Conservation (phyloP, 2,329 filamentous ascomycete species). For the Monilinia laxa region DNA sequence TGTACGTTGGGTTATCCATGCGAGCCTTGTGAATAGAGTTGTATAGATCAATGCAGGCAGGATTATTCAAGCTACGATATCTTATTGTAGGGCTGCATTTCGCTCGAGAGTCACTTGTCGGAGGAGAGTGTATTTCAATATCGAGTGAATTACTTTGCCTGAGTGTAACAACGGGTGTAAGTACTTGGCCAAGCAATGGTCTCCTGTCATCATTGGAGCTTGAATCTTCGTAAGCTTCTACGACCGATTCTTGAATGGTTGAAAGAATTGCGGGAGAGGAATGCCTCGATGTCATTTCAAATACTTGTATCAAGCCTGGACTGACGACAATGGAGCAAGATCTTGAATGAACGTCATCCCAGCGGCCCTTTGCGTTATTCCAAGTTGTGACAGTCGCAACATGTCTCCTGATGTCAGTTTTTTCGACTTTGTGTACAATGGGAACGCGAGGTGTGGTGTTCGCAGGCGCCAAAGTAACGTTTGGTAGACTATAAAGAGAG, state of each 20-base stretch:
- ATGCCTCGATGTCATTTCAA: constrained; percentile 44
- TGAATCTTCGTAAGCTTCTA: constrained; percentile 25
- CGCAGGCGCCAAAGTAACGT: constrained; percentile 67
- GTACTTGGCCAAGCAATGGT: constrained; percentile 69
- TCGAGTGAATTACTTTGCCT: constrained; percentile 89
- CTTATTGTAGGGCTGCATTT: constrained; percentile 64
- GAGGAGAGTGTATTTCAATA: constrained; percentile 87
- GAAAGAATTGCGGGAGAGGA: constrained; percentile 14
- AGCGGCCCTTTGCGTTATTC: constrained; percentile 58
- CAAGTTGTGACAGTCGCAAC: constrained; percentile 60
- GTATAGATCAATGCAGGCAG: constrained; percentile 82
- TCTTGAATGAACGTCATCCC: constrained; percentile 57
- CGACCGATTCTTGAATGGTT: constrained; percentile 21
- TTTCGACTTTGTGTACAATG: constrained; percentile 42
- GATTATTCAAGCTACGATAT: constrained; percentile 74
- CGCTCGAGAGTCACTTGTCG: constrained; percentile 70
- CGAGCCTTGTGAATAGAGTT: constrained; percentile 82
- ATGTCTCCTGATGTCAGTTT: constrained; percentile 44
- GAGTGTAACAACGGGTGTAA: constrained; percentile 88
- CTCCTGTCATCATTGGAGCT: constrained; percentile 39
- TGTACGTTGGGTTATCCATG: constrained; percentile 90
- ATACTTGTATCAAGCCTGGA: constrained; percentile 60
- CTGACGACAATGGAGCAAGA: constrained; percentile 56
- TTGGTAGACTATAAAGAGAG: constrained; percentile 24
- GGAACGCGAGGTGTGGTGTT: constrained; percentile 78